Evolutionary conservation across 371 early-diverging fungal genomes (phyloP), one percentile per base, ranked within the genome.

Genomic region (Umbelopsis sp.): DNA sequence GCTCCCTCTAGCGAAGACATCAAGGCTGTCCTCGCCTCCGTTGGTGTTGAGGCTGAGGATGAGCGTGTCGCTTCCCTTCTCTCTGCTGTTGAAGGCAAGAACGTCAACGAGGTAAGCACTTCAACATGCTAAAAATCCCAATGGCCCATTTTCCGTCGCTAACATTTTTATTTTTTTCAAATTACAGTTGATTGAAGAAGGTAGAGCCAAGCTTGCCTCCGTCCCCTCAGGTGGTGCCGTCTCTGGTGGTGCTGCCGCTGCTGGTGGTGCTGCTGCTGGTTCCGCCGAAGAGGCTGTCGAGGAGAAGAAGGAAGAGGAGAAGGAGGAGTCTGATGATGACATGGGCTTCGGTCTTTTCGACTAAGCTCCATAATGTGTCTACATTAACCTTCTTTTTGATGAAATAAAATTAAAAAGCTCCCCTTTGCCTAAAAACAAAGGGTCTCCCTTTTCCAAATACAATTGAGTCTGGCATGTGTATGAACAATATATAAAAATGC

Each of bases 241-340:
- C 73, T 87, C 91, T 78, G 83, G 75, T 71, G 82, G 74, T 76
- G 83, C 79, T 69, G 86, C 69, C 72, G 85, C 74, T 71, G 89
- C 73, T 70, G 85, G 76, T 69, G 81, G 80, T 68, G 81, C 79
- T 66, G 85, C 66, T 65, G 83, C 70, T 66, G 83, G 76, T 63
- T 86, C 86, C 74, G 80, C 81, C 75, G 82, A 80, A 69, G 86
- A 80, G 65, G 86, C 82, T 70, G 82, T 80, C 69, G 80, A 71
- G 63, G 76, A 79, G 79, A 80, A 85, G 80, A 86, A 87, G 82
- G 92, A 86, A 72, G 91, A 89, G 78, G 92, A 89, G 77, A 89
- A 90, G 86, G 96, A 94, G 81, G 95, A 95, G 86, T 94, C 95
- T 69, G 96, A 95, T 78, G 95, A 94, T 25, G 94, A 93, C 79